phyloP scores from a whole-genome alignment of 495 filamentous ascomycete species.

The Xylona heveae region DNA sequence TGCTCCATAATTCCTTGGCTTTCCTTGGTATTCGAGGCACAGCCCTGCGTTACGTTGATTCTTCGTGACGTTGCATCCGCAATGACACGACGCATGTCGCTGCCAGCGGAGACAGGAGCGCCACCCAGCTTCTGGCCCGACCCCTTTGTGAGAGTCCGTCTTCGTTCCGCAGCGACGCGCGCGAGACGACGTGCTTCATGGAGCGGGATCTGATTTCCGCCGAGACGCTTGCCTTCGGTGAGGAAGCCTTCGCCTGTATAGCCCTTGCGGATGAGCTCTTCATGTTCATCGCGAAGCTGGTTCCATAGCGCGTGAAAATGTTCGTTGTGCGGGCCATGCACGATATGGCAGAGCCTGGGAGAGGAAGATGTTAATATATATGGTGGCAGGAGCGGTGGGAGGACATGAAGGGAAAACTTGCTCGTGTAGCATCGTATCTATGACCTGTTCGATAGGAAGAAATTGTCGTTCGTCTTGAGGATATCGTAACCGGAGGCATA shows the following conservation, averaged over 20 bases:
- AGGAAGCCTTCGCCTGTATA: constrained; percentile 89
- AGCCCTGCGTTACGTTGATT: constrained; percentile 45
- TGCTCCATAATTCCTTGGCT: constrained; percentile 39
- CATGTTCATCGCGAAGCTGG: constrained; percentile 67
- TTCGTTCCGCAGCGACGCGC: constrained; percentile 53
- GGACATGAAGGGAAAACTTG: constrained; percentile 13
- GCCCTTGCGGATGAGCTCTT: constrained; percentile 51
- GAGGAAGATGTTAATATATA: background rate
- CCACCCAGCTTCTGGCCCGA: constrained; percentile 64
- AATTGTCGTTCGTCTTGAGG: constrained; percentile 56
- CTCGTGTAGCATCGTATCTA: constrained; percentile 93
- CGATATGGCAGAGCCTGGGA: constrained; percentile 53
- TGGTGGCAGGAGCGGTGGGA: background rate
- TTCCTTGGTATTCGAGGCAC: constrained; percentile 48
- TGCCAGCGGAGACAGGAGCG: constrained; percentile 30
- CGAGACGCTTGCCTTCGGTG: constrained; percentile 49
- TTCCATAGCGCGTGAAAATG: constrained; percentile 76
- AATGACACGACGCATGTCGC: constrained; percentile 56
- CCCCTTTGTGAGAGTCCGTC: constrained; percentile 31
- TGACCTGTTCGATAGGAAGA: constrained; percentile 53
- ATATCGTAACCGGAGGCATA: constrained; percentile 70
- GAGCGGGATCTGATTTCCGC: constrained; percentile 40
- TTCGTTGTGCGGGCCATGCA: constrained; percentile 61
- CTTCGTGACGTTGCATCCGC: constrained; percentile 51
- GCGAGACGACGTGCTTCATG: constrained; percentile 61